Base-by-base conservation (phyloP, 148 eudicot species). In the Rhododendron henanense region DNA sequence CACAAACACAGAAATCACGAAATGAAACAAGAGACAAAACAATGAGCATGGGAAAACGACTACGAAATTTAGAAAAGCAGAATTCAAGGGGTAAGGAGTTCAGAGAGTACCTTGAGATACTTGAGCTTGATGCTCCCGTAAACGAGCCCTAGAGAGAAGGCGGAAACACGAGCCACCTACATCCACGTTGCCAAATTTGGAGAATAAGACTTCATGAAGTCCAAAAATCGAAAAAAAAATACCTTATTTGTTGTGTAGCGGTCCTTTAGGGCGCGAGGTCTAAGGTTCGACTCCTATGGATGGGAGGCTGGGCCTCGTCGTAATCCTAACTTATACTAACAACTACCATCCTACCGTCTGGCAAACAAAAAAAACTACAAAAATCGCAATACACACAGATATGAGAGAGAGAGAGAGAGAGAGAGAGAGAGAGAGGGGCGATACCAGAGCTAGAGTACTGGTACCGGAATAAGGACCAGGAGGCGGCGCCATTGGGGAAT, bases 381-480 rank as follows among this genome's bases (percentile, higher is more conserved):
- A 63, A 63, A 63, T 23, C 28, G 10, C 76, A 69, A 15, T 25
- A 82, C 2, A 69, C 39, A 47, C 33, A 25, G 13, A 67, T 28
- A 25, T 16, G 74, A 67, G 74, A 33, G 74, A 53, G 45, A 81
- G 67, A 81, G 37, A 80, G n/a, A 53, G 67, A 80, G 37, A 69
- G 31, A 31, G 31, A 31, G 74, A 67, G 74, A 33, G 74, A 53
- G 45, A 81, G 25, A 53, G 67, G 53, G 37, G 48, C n/a, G 48
- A 11, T 61, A 94, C 98, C 94, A 92, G 63, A 44, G 98, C 98
- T 59, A 94, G 94, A 1, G 93, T 90, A 88, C 98, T 94, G 78
- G 85, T 88, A 14, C 98, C 98, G 33, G 96, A 90, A 90, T 93
- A 95, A n/a, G 93, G 94, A 73, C 95, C 96, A 44, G 98, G 96